phyloP scores from a whole-genome alignment of 129 eudicot genomes.

The Dittrichia graveolens region DNA sequence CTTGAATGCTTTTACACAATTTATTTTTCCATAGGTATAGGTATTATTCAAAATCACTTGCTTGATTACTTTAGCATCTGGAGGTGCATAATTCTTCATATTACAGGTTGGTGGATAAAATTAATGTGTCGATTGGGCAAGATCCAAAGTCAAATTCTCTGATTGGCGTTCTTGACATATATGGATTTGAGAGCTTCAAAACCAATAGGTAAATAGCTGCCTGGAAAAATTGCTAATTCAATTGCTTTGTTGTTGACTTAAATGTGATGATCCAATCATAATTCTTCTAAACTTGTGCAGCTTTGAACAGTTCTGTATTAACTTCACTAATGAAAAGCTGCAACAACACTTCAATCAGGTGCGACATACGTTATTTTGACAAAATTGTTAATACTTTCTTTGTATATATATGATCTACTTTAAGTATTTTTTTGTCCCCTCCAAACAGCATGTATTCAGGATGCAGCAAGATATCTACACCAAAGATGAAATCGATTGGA shows the following conservation, averaged over 20 bases:
- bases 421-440: conserved; percentile 24
- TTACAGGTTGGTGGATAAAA: conserved; percentile 93
- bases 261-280: conserved; percentile 16
- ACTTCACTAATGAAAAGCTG: conserved; percentile 92
- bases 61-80: conserved; percentile 12
- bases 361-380: conserved; percentile 12
- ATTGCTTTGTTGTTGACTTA: conserved; percentile 15
- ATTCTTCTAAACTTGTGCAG: conserved; percentile 45
- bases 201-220: conserved; percentile 61
- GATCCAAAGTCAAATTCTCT: conserved; percentile 82
- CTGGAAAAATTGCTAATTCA: conserved; percentile 13
- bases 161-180: conserved; percentile 97
- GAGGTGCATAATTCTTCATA: conserved; percentile 26
- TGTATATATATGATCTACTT: conserved; percentile 4
- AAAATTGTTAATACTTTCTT: neutral
- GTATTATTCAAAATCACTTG: neutral
- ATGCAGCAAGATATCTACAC: conserved; percentile 96
- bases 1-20: conserved; percentile 7
- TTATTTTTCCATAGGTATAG: neutral
- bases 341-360: conserved; percentile 99
- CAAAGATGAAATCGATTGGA: conserved; percentile 94
- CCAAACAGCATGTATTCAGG: conserved; percentile 91
- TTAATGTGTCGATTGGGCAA: conserved; percentile 92
- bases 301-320: conserved; percentile 98
- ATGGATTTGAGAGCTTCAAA: conserved; percentile 99